These are phyloP conservation scores for Backusella morwellensis DNA, from an alignment of 192 early-diverging fungal genomes.

Conservation along the genomic window DNA sequence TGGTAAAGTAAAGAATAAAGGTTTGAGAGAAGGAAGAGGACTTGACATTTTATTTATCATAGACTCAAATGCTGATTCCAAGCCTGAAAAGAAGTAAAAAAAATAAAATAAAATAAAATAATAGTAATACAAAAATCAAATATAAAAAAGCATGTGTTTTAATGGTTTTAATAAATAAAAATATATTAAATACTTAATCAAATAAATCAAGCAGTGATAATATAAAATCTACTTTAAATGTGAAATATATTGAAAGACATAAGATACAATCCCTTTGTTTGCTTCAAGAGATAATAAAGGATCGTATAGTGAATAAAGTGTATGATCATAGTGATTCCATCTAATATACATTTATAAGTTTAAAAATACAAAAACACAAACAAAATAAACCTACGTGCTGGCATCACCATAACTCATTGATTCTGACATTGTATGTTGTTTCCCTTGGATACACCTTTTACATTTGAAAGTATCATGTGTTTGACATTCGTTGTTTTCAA, in stretches of 20 bases:
- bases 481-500: constrained; percentile 76
- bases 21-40: not conserved
- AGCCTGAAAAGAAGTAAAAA: not conserved
- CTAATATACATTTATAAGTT: constrained; percentile 28
- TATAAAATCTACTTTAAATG: constrained; percentile 31
- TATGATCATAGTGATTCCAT: constrained; percentile 73
- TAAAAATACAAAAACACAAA: not conserved
- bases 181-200: not conserved
- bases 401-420: constrained; percentile 77
- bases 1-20: not conserved
- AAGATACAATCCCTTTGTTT: constrained; percentile 61
- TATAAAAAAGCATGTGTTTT: not conserved
- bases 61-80: not conserved
- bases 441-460: constrained; percentile 78
- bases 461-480: constrained; percentile 99
- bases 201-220: not conserved
- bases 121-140: no score
- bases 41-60: not conserved
- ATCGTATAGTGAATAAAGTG: constrained; percentile 59
- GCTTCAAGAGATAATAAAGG: constrained; percentile 59
- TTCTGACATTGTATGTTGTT: constrained; percentile 62
- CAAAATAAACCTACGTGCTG: constrained; percentile 45
- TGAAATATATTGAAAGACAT: constrained; percentile 77
- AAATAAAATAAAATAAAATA: no score
- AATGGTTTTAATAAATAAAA: not conserved